Base-by-base conservation (phyloP, 163 green algal genomes). In the Chlamydomonas reinhardtii region DNA sequence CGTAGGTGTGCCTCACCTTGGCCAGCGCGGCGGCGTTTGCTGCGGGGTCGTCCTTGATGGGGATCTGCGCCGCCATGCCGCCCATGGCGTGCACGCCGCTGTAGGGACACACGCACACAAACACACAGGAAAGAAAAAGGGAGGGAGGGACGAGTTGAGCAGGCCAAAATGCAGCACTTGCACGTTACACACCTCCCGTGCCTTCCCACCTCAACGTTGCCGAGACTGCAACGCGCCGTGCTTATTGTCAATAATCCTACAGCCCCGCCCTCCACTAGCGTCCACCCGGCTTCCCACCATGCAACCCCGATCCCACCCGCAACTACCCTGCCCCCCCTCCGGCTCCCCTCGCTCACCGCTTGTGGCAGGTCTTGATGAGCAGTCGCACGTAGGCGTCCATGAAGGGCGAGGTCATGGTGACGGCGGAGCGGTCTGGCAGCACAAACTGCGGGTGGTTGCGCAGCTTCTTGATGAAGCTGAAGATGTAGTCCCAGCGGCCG, bases 401-500 rank as follows among this genome's bases (percentile, higher is more conserved):
- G 91, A 97, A 98, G 81, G 93, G 96, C 78, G 94, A 89, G 27
- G 91, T 94, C 94, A 97, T 97, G 62, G 86, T 91, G 29, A 97
- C 93, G n/a, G 94, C 89, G 2, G 68, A 91, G 85, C 95, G 92
- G 91, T 98, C 94, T 15, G 95, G 95, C 90, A 98, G 94, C 90
- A 97, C 90, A 71, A 90, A 93, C 76, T 87, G 81, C 16, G 92
- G 87, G 91, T 97, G 93, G 64, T 91, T 90, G 65, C 92, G 91
- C 83, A 96, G 86, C 72, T 95, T 97, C 91, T 97, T 97, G 89
- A 97, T 97, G 92, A 95, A 96, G 14, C 62, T 88, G 89, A 98
- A 98, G 90, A 98, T 98, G 94, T 98, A 98, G 91, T 98, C 96
- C 96, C 96, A 98, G 80, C 96, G 95, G 12, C 96, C 96, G 90